Conservation (phyloP, 2,329 filamentous ascomycete genomes). For the Aspergillus sp. region DNA sequence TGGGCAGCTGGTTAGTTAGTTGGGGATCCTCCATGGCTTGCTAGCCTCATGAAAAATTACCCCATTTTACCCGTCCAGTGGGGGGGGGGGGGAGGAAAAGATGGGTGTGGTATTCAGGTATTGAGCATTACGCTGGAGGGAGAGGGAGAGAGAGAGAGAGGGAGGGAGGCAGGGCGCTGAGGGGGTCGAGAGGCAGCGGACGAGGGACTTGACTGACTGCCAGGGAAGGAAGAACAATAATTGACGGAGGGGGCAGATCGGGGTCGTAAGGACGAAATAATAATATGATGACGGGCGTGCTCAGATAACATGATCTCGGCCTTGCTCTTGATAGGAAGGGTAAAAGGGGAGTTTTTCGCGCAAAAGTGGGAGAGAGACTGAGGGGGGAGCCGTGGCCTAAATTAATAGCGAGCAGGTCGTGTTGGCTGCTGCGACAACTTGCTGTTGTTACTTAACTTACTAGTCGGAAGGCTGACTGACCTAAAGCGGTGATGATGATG, state of each 20-base stretch:
- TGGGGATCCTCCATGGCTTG: constrained; percentile 4
- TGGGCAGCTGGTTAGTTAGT: not conserved
- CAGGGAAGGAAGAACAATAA: not conserved
- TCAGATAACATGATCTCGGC: constrained; percentile 1
- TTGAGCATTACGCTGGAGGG: constrained; percentile 5
- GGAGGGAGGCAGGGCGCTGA: not conserved
- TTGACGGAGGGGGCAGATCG: not conserved
- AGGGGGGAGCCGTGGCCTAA: constrained; percentile 1
- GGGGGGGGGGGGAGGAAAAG: not conserved
- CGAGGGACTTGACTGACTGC: not conserved
- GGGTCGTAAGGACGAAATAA: not conserved
- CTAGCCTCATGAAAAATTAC: constrained; percentile 3
- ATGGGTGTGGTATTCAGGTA: constrained; percentile 1
- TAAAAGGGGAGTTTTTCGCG: not conserved
- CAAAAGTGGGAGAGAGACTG: not conserved
- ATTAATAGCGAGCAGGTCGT: constrained; percentile 4
- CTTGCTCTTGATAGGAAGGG: not conserved
- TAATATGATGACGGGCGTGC: not conserved
- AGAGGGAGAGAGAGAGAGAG: not conserved
- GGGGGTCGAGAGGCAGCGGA: not conserved
- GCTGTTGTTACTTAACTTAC: not conserved
- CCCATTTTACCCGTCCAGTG: constrained; percentile 3
- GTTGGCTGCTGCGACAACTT: not conserved
- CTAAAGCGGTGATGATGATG: constrained; percentile 5
- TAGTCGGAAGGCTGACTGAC: constrained; percentile 1